A percentile compares a stretch with the other conserved stretches of the same genome.
These are phyloP conservation scores for Annulohypoxylon stygium DNA, from an alignment of 495 filamentous ascomycete genomes.

Conservation along the genomic window DNA sequence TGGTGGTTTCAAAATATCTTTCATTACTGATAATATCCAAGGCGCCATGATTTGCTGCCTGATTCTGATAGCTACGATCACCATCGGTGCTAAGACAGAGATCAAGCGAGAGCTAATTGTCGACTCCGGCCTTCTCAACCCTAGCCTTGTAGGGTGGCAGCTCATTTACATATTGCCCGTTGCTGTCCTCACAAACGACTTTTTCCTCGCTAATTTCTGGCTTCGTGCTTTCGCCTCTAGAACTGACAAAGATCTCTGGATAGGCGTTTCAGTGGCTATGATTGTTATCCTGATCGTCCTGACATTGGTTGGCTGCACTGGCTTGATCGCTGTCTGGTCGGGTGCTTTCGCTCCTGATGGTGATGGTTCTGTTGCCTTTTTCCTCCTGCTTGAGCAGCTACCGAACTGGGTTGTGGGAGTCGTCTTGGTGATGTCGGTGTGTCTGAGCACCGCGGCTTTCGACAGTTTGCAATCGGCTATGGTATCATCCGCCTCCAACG, in stretches of 20 bases:
- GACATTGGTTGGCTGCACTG: conserved; percentile 74
- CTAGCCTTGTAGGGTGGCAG: conserved; percentile 78
- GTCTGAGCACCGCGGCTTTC: conserved; percentile 78
- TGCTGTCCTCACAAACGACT: conserved; percentile 80
- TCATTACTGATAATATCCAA: conserved; percentile 83
- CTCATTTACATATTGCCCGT: conserved; percentile 81
- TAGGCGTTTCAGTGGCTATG: conserved; percentile 74
- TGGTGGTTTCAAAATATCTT: conserved; percentile 82
- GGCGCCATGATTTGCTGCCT: conserved; percentile 78
- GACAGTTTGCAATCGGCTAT: conserved; percentile 81
- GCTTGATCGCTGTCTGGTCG: conserved; percentile 79
- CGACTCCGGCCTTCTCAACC: conserved; percentile 69
- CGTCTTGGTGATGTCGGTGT: conserved; percentile 80
- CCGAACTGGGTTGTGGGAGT: conserved; percentile 81
- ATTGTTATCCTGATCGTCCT: conserved; percentile 72
- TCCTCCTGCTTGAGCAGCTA: conserved; percentile 75
- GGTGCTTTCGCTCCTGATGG: conserved; percentile 69
- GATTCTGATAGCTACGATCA: conserved; percentile 76
- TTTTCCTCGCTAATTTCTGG: conserved; percentile 84
- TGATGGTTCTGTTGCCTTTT: conserved; percentile 77
- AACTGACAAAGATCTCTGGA: conserved; percentile 79
- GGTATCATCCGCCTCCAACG: conserved; percentile 80
- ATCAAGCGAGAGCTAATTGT: conserved; percentile 75
- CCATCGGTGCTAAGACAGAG: conserved; percentile 76
- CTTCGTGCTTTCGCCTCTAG: conserved; percentile 84